phyloP scores from a whole-genome alignment of 139 green algal species.

The Chlorella ohadii region DNA sequence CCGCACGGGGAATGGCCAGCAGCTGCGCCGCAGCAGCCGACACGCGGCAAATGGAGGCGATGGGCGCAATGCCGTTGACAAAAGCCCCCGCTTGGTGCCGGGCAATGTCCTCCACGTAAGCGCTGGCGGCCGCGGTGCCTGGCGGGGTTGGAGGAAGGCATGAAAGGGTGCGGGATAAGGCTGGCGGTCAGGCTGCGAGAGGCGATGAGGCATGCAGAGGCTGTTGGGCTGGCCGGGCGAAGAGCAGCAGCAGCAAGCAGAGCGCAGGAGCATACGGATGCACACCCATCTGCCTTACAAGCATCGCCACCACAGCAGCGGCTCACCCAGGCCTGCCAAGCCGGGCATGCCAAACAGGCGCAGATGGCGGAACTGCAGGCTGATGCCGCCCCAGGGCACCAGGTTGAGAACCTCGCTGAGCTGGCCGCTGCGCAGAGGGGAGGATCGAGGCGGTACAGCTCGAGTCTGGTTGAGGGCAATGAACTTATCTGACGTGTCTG shows the following conservation, averaged over 20 bases:
- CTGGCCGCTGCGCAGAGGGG: conserved; percentile 35
- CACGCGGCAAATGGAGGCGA: conserved; percentile 60
- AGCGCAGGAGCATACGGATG: no score
- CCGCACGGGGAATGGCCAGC: conserved; percentile 56
- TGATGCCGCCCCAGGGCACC: conserved; percentile 76
- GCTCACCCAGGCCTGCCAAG: neutral
- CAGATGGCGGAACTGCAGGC: conserved; percentile 58
- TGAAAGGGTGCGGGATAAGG: no score
- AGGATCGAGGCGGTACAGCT: neutral
- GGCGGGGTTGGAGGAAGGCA: neutral
- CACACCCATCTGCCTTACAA: no score
- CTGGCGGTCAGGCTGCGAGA: no score
- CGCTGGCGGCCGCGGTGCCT: conserved; percentile 44
- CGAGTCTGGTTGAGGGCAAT: no score
- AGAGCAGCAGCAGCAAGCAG: no score
- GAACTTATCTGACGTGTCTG: no score
- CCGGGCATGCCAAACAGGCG: conserved; percentile 62
- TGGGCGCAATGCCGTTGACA: conserved; percentile 67
- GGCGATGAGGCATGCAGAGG: no score
- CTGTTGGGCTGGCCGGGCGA: no score
- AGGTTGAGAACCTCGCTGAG: conserved; percentile 79
- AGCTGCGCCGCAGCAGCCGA: conserved; percentile 54
- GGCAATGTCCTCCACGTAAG: conserved; percentile 68
- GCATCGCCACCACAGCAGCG: neutral
- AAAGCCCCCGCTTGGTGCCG: conserved; percentile 77